Base-by-base conservation (phyloP, 2,329 filamentous ascomycete genomes). In the Microascus cirrosus region DNA sequence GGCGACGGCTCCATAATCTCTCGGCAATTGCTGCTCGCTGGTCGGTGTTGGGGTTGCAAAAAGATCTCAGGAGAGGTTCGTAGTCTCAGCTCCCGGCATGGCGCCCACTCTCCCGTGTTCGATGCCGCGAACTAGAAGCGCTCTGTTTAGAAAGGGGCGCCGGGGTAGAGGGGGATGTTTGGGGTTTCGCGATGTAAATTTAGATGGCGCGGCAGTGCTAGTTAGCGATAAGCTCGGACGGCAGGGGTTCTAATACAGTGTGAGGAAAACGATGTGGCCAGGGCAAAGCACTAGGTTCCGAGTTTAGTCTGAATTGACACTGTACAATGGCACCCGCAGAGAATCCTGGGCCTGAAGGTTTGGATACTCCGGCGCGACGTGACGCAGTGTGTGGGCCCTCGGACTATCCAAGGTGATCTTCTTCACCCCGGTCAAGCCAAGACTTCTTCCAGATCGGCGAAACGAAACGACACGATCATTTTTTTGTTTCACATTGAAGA, bases 1-100 rank as follows among this genome's bases (percentile, higher is more conserved):
- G 94, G 94, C 69, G 93, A 97, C 65, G 85, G 81, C 77, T 95
- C 90, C 90, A 95, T 95, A 25, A 20, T 50, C 45, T 15, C 10
- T 45, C 15, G 15, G 10, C n/a, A 2, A n/a, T 45, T 8, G 39
- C 7, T 18, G 13, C 39, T 45, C 39, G 36, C 36, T 13, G 39
- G 39, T 45, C 39, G 15, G 39, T 18, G 39, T 45, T 7, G 39
- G 2, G 7, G n/a, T 45, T 45, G 39, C 13, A 45, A 45, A 39
- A 45, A 45, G 39, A 32, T n/a, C 15, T 45, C 39, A 45, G n/a
- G 39, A 45, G 39, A 18, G n/a, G 15, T 15, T n/a, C 15, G 15
- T 45, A 2, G 39, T 8, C 39, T 45, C 39, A 18, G 39, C 39
- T 45, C 39, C 39, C 39, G 2, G 39, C 39, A 45, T 45, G 10